Evolutionary conservation across 2,329 filamentous ascomycete genomes (phyloP), one percentile per base, ranked within the genome.

Genomic region (Verticillium albo-atrum): DNA sequence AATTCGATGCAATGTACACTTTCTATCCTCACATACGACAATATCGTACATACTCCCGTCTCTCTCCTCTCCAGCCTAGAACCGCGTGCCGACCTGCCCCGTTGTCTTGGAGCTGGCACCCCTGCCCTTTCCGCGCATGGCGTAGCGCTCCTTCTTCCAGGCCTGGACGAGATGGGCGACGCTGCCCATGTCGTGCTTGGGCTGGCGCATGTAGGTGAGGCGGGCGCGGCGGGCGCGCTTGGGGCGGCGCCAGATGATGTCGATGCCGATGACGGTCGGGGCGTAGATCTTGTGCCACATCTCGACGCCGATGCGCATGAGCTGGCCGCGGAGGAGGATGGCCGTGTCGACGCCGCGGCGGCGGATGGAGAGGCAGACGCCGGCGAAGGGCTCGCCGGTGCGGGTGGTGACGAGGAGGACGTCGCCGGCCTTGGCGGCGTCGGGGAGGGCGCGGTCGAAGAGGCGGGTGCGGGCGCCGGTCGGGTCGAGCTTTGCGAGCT

Each of bases 251-350:
- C 96, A 91, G 74, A 98, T 90, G 68, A 99, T 89, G 77, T 99
- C 94, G 70, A 99, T 92, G 64, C 91, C 91, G 72, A 90, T 87
- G 32, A 98, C 89, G 71, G 91, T 89, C 62, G 94, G 94, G 71
- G 87, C 91, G 80, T 95, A 98, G 61, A 98, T 82, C 82, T 99
- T 99, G 77, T 90, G 92, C 88, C 92, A 97, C 91, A 97, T 95
- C 83, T 99, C 95, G 61, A 97, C 91, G 62, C 91, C 91, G 6
- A 96, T 86, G 67, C 90, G 86, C 66, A 91, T 93, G 67, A 99
- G 79, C 71, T 96, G 88, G 68, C 94, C 94, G 59, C 95, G 85
- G 61, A 99, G 81, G 61, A 97, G 78, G 58, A 99, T 89, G 4
- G 90, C 90, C 2, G 92, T 96, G 77, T 98, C 94, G 61, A 95